Conservation (phyloP, 805 yeast species). For the Zygoascus tannicola region DNA sequence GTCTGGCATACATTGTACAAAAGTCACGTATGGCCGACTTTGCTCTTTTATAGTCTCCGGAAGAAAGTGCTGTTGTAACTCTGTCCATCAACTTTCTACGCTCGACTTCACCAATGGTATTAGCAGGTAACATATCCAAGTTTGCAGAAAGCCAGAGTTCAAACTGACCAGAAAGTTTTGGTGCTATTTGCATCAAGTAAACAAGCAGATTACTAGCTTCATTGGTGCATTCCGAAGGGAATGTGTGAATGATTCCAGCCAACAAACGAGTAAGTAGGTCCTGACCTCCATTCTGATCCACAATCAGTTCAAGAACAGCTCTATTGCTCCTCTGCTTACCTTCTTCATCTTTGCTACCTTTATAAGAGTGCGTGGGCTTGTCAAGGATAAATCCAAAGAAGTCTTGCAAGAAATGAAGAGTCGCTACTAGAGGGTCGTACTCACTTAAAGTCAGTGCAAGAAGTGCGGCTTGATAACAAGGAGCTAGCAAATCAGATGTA, state of each 20-base stretch:
- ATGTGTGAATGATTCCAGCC: slow-evolving; percentile 59
- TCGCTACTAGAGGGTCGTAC: slow-evolving; percentile 58
- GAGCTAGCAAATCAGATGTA: slow-evolving; percentile 27
- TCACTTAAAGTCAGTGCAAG: slow-evolving; percentile 50
- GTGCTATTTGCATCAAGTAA: slow-evolving; percentile 43
- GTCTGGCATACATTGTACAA: slow-evolving; percentile 72
- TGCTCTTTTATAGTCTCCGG: slow-evolving; percentile 64
- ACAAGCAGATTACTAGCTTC: slow-evolving; percentile 71
- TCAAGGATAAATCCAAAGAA: slow-evolving; percentile 76
- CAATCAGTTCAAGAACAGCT: slow-evolving; percentile 39
- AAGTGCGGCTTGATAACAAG: slow-evolving; percentile 51
- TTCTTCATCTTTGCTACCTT: slow-evolving; percentile 36
- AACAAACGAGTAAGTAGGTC: slow-evolving; percentile 45
- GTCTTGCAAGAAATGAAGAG: slow-evolving; percentile 73
- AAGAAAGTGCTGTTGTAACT: slow-evolving; percentile 28
- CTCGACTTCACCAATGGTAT: slow-evolving; percentile 59
- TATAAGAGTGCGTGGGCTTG: slow-evolving; percentile 60
- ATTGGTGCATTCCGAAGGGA: slow-evolving; percentile 57
- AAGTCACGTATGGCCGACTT: slow-evolving; percentile 68
- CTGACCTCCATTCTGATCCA: slow-evolving; percentile 44
- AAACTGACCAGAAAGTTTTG: slow-evolving; percentile 32
- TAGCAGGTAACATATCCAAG: slow-evolving; percentile 48
- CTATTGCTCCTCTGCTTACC: slow-evolving; percentile 10
- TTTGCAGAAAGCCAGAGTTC: slow-evolving; percentile 53
- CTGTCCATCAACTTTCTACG: slow-evolving; percentile 44